Evolutionary conservation across 495 filamentous ascomycete species (phyloP).

Genomic region (Neohortaea acidophila): DNA sequence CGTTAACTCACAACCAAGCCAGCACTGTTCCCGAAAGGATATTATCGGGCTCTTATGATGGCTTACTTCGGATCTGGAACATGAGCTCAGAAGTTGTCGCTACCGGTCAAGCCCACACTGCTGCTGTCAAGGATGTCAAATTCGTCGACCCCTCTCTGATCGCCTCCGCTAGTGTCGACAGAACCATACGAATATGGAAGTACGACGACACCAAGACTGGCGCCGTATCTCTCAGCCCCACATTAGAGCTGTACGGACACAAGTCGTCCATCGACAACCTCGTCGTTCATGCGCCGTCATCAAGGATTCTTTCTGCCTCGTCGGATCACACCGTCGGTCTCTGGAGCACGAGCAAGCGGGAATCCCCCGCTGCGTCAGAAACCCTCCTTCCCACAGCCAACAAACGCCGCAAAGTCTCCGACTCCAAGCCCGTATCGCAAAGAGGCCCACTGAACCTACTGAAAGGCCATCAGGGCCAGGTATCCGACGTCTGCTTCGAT

Average conservation of each 20-base stretch:
- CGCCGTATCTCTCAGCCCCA: conserved; percentile 49
- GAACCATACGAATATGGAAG: conserved; percentile 74
- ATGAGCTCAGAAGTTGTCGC: conserved; percentile 63
- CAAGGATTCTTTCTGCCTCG: conserved; percentile 67
- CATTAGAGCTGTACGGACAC: conserved; percentile 80
- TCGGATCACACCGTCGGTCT: conserved; percentile 65
- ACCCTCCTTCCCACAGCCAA: conserved; percentile 45
- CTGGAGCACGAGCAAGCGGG: conserved; percentile 64
- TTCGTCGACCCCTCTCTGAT: conserved; percentile 63
- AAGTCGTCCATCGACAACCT: conserved; percentile 56
- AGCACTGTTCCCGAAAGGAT: conserved; percentile 40
- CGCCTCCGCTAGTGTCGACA: conserved; percentile 67
- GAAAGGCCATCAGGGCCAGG: conserved; percentile 51
- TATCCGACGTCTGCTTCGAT: conserved; percentile 67
- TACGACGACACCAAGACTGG: conserved; percentile 37
- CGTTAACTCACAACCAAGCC: conserved; percentile 32
- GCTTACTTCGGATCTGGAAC: conserved; percentile 75
- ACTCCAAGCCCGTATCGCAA: conserved; percentile 44
- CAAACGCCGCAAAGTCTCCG: conserved; percentile 66
- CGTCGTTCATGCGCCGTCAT: conserved; percentile 58
- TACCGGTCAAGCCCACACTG: conserved; percentile 52
- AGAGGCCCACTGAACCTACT: conserved; percentile 67
- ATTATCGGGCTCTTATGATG: conserved; percentile 82
- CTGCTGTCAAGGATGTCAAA: conserved; percentile 62
- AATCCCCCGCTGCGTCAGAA: conserved; percentile 53